Conservation (phyloP, 2,329 filamentous ascomycete species). For the Acrocalymma vagum region DNA sequence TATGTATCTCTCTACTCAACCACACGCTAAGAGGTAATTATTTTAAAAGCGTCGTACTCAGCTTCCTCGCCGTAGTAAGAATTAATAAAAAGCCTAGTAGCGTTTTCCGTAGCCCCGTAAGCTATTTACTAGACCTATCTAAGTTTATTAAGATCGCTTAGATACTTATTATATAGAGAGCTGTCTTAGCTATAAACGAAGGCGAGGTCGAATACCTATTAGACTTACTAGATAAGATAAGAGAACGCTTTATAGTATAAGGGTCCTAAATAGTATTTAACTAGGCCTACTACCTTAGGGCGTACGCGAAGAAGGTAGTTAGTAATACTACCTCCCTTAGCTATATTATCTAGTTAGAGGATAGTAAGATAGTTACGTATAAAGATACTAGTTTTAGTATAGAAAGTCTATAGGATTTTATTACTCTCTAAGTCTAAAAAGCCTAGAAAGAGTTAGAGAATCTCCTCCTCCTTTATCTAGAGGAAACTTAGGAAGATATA, state of each 20-base stretch:
- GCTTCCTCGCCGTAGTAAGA: slow-evolving; percentile 20
- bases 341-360: slow-evolving; percentile 8
- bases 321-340: slow-evolving; percentile 8
- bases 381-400: slow-evolving; percentile 2
- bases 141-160: slow-evolving; percentile 28
- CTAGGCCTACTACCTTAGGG: slow-evolving; percentile 7
- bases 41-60: slow-evolving; percentile 22
- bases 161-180: slow-evolving; percentile 25
- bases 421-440: slow-evolving; percentile 1
- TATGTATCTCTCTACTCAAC: slow-evolving; percentile 24
- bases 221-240: slow-evolving; percentile 21
- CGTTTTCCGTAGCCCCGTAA: slow-evolving; percentile 10
- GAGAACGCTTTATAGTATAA: slow-evolving; percentile 19
- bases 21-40: slow-evolving; percentile 18
- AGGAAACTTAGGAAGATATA: slow-evolving; percentile 1
- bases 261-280: slow-evolving; percentile 12
- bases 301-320: slow-evolving; percentile 12
- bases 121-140: slow-evolving; percentile 20
- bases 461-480: slow-evolving; percentile 1
- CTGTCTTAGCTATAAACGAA: slow-evolving; percentile 9
- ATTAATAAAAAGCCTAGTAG: slow-evolving; percentile 9
- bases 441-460: slow-evolving; percentile 5
- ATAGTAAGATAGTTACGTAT: slow-evolving; percentile 1
- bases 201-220: slow-evolving; percentile 10
- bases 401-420: slow-evolving; percentile 1